Evolutionary conservation across 2,329 filamentous ascomycete species (phyloP), one percentile per base, ranked within the genome.

Genomic region (Colletotrichum truncatum): DNA sequence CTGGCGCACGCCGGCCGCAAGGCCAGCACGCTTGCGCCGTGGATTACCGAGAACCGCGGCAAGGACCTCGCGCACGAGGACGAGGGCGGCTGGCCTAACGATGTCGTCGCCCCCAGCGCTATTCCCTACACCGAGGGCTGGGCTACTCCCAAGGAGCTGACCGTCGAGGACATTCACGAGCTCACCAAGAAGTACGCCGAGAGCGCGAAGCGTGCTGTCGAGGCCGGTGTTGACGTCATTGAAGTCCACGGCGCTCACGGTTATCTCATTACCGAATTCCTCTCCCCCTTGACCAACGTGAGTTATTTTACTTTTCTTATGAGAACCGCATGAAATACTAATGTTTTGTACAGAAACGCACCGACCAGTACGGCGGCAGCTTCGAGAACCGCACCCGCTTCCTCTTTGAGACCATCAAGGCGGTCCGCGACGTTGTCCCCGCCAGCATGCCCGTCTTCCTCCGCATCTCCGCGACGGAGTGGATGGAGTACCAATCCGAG

Each of bases 1-100:
- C 84, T 97, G 4, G 92, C 82, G 1, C 94, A 97, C 73, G 93
- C 93, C 0, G 94, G 94, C 2, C 82, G 90, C 60, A 92, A 92
- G 77, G 89, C 86, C 2, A 86, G 82, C 75, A 87, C 81, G 2
- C 72, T 88, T 18, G 82, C 88, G 0, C 87, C 87, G 1, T 95
- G 91, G 91, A 77, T 93, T 84, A 84, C 82, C 76, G 85, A 51
- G 75, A 85, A 66, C 78, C 64, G 49, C 18, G 73, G 70, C 8
- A 76, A 74, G 63, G 87, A 71, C 41, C 76, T 89, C 23, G 90
- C 91, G 0, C 80, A 79, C 0, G 79, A 83, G 56, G 83, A 76
- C 30, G 73, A 78, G 14, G 81, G 82, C 56, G 88, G 88, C 9
- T 90, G 88, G 88, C 84, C 85, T 0, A 78, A 85, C 21, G 80